These are phyloP conservation scores for Haematococcus sp. DNA, from an alignment of 139 green algal species.

Conservation along the genomic window DNA sequence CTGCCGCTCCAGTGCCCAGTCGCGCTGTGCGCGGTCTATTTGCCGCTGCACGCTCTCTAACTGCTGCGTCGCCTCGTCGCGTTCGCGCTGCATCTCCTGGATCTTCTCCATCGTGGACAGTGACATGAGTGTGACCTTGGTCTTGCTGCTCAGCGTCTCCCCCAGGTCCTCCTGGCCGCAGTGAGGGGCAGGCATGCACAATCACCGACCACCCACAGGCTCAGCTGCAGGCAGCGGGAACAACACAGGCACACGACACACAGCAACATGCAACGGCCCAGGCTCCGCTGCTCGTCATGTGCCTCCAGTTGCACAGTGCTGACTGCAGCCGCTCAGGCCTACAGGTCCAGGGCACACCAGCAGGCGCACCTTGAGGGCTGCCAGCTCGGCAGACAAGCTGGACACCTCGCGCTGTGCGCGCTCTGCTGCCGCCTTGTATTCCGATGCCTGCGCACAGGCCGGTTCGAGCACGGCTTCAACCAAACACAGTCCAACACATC, in stretches of 20 bases:
- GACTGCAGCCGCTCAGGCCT: too few species aligned
- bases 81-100: conserved; percentile 37
- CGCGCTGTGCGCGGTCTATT: conserved; percentile 26
- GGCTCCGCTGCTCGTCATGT: too few species aligned
- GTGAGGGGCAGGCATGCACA: conserved; percentile 19
- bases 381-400: conserved; percentile 6
- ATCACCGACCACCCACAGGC: too few species aligned
- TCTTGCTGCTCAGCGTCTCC: conserved; percentile 32
- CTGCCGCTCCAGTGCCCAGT: conserved; percentile 46
- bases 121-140: conserved; percentile 26
- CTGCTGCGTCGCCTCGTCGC: conserved; percentile 43
- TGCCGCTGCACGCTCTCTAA: conserved; percentile 31
- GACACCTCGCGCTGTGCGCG: background rate
- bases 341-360: too few species aligned
- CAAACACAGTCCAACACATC: too few species aligned
- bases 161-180: conserved; percentile 28
- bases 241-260: too few species aligned
- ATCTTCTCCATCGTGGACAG: conserved; percentile 41
- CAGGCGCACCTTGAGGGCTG: conserved; percentile 7
- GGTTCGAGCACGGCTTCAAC: too few species aligned
- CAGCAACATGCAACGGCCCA: too few species aligned
- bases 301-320: too few species aligned
- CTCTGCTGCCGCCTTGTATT: conserved; percentile 22
- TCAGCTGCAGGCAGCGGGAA: too few species aligned
- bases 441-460: conserved; percentile 22